Base-by-base conservation (phyloP, 1,284 basidiomycete species). In the Moesziomyces aphidis region DNA sequence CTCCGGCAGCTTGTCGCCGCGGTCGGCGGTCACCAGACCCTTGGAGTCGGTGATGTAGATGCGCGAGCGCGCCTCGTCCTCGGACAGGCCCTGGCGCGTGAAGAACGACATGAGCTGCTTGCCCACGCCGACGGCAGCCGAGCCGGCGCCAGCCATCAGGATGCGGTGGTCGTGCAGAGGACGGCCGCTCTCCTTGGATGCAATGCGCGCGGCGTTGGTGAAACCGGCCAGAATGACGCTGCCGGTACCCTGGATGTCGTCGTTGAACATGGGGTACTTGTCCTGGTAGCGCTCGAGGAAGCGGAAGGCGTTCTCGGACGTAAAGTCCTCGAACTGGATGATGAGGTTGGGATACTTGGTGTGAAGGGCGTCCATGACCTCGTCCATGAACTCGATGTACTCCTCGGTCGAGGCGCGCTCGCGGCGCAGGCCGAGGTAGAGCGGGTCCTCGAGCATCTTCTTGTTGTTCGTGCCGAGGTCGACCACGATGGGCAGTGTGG, bases 111-210 rank as follows among this genome's bases (percentile, higher is more conserved):
- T 73, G 56, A 84, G 80, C 73, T 84, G 83, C 73, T 80, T 81
- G 24, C 78, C 83, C 19, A 84, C 81, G 68, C 95, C 94, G 48
- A 95, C 91, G 63, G 93, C 93, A 5, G 92, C 92, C 17, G 91
- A 93, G 17, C 93, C 94, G 4, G 94, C 92, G 23, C 94, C 94
- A 51, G 94, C 91, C 89, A 97, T 96, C 48, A 97, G 89, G 76
- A 97, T 93, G 62, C 90, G 90, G 83, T 97, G 95, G 54, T 91
- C 90, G 55, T 87, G 87, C 28, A 94, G 86, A 17, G 91, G 88
- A 26, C 86, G 86, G 4, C 91, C 91, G 23, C 91, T 91, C 5
- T 91, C 91, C 21, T 88, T 88, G 42, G 90, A 89, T 1, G 91
- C 89, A 44, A 93, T 88, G 74, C 90, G 90, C 44, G 94, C 93